Evolutionary conservation across 805 yeast genomes (phyloP), one percentile per base, ranked within the genome.

Genomic region (Wickerhamia fluorescens): DNA sequence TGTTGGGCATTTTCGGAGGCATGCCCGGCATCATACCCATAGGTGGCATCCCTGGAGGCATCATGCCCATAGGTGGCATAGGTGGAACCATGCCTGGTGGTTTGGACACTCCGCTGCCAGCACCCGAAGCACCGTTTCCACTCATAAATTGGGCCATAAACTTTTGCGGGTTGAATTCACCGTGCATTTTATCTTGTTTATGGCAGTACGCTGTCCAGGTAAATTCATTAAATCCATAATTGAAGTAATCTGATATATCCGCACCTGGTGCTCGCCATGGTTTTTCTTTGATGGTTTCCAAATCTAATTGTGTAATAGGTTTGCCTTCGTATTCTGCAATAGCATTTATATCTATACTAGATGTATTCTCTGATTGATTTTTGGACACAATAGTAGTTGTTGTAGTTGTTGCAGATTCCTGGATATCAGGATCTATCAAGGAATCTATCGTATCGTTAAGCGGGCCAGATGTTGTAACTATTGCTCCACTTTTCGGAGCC

Each of bases 221-320:
- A 41, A 83, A 72, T 60, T 92, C 99, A 51, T 92, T 95, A 50
- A 92, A 92, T 2, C 98, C 98, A 48, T 77, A 92, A 58, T 92
- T 92, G 67, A 92, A 92, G 56, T 87, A 94, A 54, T 92, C 97
- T 6, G 94, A 73, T 23, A 85, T 60, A 56, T 92, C 96, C 3
- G 95, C 95, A 21, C 97, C 98, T 1, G 97, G 96, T 40, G 83
- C 77, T 50, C 98, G 73, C 99, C 99, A 92, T 6, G 99, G 99
- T 59, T 94, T 94, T 41, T 87, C 95, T 40, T 84, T 86, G 27
- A 88, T 60, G 30, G 78, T 80, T 36, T 81, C 89, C 7, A 89
- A 68, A 36, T 83, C 80, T 8, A 89, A 67, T 41, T 81, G 76
- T 0, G 95, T 84, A 27, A 92, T 63, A 4, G 95, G 94, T 42